Evolutionary conservation across 2,329 filamentous ascomycete species (phyloP).

Genomic region (Fusarium protoensiforme): DNA sequence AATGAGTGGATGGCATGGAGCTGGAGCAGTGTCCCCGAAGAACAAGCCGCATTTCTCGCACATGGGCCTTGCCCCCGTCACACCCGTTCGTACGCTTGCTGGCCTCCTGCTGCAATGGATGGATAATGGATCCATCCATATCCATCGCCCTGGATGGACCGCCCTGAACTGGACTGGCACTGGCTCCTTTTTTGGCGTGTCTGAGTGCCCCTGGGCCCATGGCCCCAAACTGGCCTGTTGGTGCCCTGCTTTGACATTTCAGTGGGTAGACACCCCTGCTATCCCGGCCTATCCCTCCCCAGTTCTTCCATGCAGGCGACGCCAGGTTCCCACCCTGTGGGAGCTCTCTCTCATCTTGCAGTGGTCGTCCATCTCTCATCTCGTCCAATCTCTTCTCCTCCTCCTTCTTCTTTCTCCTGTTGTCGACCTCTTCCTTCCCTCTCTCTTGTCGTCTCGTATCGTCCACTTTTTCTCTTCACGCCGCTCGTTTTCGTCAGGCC

Average conservation of each 20-base stretch:
- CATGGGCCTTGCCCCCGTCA: slow-evolving; percentile 14
- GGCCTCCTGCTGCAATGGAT: slow-evolving; percentile 19
- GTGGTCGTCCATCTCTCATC: slow-evolving; percentile 38
- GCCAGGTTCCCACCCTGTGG: slow-evolving; percentile 39
- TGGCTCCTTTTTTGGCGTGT: slow-evolving; percentile 28
- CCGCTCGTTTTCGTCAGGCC: slow-evolving; percentile 52
- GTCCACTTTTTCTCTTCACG: slow-evolving; percentile 50
- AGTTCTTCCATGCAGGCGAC: slow-evolving; percentile 28
- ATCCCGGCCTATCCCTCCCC: slow-evolving; percentile 12
- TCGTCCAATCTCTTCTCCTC: slow-evolving; percentile 35
- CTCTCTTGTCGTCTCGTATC: slow-evolving; percentile 43
- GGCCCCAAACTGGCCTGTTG: slow-evolving; percentile 29
- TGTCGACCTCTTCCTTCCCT: slow-evolving; percentile 40
- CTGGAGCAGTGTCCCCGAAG: slow-evolving; percentile 22
- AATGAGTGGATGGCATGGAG: slow-evolving; percentile 29
- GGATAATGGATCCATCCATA: neutral
- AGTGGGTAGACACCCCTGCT: slow-evolving; percentile 22
- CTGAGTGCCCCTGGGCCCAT: slow-evolving; percentile 34
- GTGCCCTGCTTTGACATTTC: slow-evolving; percentile 31
- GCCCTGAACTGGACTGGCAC: slow-evolving; percentile 20
- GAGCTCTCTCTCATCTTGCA: slow-evolving; percentile 39
- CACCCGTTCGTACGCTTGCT: slow-evolving; percentile 25
- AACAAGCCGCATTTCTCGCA: slow-evolving; percentile 24
- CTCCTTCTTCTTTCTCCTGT: slow-evolving; percentile 38
- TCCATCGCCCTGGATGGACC: neutral